These are phyloP conservation scores for Globisporangium parvum DNA, from an alignment of 352 stramenopile species.

Conservation along the genomic window DNA sequence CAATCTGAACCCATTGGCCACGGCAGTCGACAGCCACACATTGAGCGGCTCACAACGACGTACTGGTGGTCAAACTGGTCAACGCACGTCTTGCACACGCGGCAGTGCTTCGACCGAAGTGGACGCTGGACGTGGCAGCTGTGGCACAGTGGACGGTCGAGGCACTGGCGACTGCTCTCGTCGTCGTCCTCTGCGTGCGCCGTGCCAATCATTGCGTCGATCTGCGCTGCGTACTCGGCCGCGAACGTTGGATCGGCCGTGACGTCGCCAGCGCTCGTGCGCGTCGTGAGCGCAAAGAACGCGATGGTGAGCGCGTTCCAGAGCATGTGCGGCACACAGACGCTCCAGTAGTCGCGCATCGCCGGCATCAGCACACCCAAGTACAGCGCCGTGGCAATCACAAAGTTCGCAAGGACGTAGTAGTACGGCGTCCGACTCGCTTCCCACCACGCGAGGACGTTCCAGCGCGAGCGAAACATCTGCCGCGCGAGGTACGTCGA, in stretches of 20 bases:
- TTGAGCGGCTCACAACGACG: slow-evolving; percentile 16
- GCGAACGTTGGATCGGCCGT: slow-evolving; percentile 25
- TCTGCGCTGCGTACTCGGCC: slow-evolving; percentile 54
- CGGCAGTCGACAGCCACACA: slow-evolving; percentile 78
- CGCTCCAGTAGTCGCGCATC: slow-evolving; percentile 45
- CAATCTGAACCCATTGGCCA: too few species aligned
- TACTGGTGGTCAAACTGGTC: slow-evolving; percentile 98
- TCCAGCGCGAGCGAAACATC: slow-evolving; percentile 39
- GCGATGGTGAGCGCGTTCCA: slow-evolving; percentile 56
- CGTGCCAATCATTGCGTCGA: slow-evolving; percentile 32
- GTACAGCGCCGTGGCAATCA: slow-evolving; percentile 35
- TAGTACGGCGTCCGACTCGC: slow-evolving; percentile 57
- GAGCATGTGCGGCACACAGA: slow-evolving; percentile 57
- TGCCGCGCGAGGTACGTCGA: slow-evolving; percentile 44
- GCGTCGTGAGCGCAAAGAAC: slow-evolving; percentile 58
- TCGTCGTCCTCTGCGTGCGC: slow-evolving; percentile 7
- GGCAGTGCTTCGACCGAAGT: slow-evolving; percentile 77
- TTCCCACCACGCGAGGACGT: slow-evolving; percentile 59
- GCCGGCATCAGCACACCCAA: slow-evolving; percentile 42
- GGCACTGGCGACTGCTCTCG: slow-evolving; percentile 31
- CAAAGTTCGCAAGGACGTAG: slow-evolving; percentile 57
- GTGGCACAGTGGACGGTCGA: slow-evolving; percentile 76
- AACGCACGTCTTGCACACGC: slow-evolving; percentile 92
- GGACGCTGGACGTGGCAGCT: slow-evolving; percentile 77
- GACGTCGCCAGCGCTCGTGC: slow-evolving; percentile 52